Base-by-base conservation (phyloP, 192 early-diverging fungal genomes). In the Ramicandelaber brevisporus region DNA sequence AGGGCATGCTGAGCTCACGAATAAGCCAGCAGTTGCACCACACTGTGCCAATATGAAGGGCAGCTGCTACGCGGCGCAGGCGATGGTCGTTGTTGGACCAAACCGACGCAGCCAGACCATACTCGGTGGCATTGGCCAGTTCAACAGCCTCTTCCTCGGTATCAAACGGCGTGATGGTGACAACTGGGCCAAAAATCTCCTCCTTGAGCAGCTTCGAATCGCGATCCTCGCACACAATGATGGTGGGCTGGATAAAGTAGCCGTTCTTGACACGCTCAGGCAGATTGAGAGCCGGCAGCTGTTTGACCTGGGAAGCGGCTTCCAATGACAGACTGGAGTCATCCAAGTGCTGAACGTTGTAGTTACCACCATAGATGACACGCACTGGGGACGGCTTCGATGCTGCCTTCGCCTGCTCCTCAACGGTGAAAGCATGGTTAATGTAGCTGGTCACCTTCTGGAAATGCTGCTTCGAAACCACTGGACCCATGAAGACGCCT, bases 131-230 rank as follows among this genome's bases (percentile, higher is more conserved):
- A 40, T 83, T 73, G 18, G 77, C 73, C 27, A 53, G 55, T 28
- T 60, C 44, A 11, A 87, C 33, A 3, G 40, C 79, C 31, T 87
- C 78, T 1, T 74, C 78, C 22, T 70, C 59, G 6, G 57, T 59
- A 13, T 59, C 53, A 34, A 87, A 87, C 22, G 76, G 70, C 41
- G 59, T 43, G 3, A 87, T 54, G 26, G 57, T 61, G 5, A 77
- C 63, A 4, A 87, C 83, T 4, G 79, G 81, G n/a, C 78, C 78
- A 54, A 86, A 86, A 24, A 82, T 75, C 48, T 86, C 78, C 30
- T 86, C 76, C 32, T 63, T 46, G 22, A 68, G 53, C 13, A 75
- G 48, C 14, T 36, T 43, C 48, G 44, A 41, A 21, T 20, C 36
- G 29, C 12, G 3, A 8, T 12, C 11, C 14, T 0, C 13, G 11